phyloP scores from a whole-genome alignment of 805 yeast genomes.

The Blastobotrys chiropterorum region DNA sequence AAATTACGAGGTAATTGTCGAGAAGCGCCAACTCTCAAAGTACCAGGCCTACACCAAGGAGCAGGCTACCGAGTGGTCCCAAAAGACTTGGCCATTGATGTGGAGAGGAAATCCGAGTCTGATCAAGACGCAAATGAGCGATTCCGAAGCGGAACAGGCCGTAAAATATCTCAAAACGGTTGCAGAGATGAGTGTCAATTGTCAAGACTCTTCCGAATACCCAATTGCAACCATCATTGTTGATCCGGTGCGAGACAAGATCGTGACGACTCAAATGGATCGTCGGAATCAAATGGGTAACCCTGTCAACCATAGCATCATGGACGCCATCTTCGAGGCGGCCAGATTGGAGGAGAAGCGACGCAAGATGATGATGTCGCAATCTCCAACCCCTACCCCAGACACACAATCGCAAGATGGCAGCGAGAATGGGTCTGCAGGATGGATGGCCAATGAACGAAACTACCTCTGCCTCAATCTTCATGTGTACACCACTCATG shows the following conservation, averaged over 20 bases:
- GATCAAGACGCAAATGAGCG: conserved; percentile 39
- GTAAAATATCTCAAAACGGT: conserved; percentile 29
- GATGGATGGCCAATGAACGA: conserved; percentile 12
- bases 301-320: conserved; percentile 68
- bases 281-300: conserved; percentile 35
- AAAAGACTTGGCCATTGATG: conserved; percentile 68
- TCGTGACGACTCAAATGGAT: conserved; percentile 38
- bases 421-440: neutral
- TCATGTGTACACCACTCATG: conserved; percentile 84
- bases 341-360: conserved; percentile 47
- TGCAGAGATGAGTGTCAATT: conserved; percentile 18
- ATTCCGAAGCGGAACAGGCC: conserved; percentile 43
- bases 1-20: conserved; percentile 3
- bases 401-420: neutral
- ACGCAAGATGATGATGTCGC: conserved; percentile 24
- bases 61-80: conserved; percentile 59
- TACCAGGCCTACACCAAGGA: conserved; percentile 68
- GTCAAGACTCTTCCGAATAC: conserved; percentile 18
- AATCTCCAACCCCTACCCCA: neutral
- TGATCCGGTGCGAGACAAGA: conserved; percentile 42
- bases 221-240: conserved; percentile 62
- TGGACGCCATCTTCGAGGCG: conserved; percentile 60
- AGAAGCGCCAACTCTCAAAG: conserved; percentile 42
- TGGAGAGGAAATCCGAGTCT: conserved; percentile 85
- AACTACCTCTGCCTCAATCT: conserved; percentile 68